Evolutionary conservation across 352 stramenopile species (phyloP).

Genomic region (Peronosclerospora sorghi): DNA sequence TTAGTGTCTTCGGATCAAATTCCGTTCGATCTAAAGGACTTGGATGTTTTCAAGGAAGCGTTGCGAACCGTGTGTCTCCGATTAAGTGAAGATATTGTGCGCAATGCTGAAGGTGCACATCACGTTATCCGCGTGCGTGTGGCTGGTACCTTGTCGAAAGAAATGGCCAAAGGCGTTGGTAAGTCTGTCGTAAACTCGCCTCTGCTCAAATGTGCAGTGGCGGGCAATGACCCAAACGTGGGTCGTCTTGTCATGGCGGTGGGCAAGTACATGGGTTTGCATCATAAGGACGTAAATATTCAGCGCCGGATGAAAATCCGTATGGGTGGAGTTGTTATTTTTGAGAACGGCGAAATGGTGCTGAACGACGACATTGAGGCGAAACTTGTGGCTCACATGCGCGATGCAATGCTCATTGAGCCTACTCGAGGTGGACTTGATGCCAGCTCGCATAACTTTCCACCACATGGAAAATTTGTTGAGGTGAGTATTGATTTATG

Average conservation of each 20-base stretch:
- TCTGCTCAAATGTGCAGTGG: conserved; percentile 96
- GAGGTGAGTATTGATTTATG: conserved; percentile 39
- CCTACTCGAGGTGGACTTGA: conserved; percentile 66
- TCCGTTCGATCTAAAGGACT: conserved; percentile 55
- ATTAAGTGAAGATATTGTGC: conserved; percentile 94
- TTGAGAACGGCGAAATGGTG: conserved; percentile 91
- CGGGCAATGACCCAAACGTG: conserved; percentile 98
- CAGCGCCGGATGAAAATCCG: conserved; percentile 72
- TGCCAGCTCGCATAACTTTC: conserved; percentile 81
- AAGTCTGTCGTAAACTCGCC: conserved; percentile 92
- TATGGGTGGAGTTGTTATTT: conserved; percentile 89
- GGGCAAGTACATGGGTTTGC: conserved; percentile 94
- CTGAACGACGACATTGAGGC: conserved; percentile 87
- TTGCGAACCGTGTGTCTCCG: conserved; percentile 89
- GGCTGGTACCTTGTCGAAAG: conserved; percentile 59
- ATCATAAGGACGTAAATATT: conserved; percentile 79
- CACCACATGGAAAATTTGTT: conserved; percentile 92
- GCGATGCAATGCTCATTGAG: conserved; percentile 85
- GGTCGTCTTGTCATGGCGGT: conserved; percentile 92
- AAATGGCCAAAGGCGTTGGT: conserved; percentile 81
- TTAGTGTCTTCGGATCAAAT: conserved; percentile 92
- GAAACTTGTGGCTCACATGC: conserved; percentile 91
- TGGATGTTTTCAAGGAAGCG: conserved; percentile 86
- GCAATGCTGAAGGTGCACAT: conserved; percentile 96
- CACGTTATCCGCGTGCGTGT: conserved; percentile 95